Conservation (phyloP, 805 yeast species). For the Saturnispora hagleri region DNA sequence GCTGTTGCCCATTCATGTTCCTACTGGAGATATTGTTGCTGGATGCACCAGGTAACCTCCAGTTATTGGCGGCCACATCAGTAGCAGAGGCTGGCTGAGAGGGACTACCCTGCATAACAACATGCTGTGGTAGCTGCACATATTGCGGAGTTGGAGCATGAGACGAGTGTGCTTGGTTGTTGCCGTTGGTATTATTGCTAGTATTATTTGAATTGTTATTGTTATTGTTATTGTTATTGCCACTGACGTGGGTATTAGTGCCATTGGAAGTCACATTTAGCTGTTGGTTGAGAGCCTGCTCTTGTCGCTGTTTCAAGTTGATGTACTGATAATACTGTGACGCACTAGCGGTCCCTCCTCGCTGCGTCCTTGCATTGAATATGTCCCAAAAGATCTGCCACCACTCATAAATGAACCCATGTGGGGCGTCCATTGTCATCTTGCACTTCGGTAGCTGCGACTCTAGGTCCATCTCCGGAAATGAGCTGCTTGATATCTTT, state of each 20-base stretch:
- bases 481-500: constrained; percentile 3
- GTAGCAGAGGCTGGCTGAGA: constrained; percentile 10
- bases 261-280: neutral
- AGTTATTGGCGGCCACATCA: constrained; percentile 6
- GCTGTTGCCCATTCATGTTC: neutral
- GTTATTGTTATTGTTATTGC: constrained; percentile 10
- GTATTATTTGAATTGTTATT: constrained; percentile 7
- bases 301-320: constrained; percentile 49
- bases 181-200: constrained; percentile 11
- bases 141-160: constrained; percentile 8
- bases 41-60: constrained; percentile 6
- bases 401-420: constrained; percentile 87
- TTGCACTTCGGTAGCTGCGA: constrained; percentile 38
- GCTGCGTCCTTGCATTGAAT: constrained; percentile 67
- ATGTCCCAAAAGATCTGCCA: constrained; percentile 96
- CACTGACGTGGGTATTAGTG: constrained; percentile 3
- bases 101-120: constrained; percentile 18
- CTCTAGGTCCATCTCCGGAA: neutral
- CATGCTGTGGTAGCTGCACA: constrained; percentile 20
- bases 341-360: constrained; percentile 55
- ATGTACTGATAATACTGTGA: constrained; percentile 64
- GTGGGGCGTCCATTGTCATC: constrained; percentile 71
- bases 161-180: constrained; percentile 8
- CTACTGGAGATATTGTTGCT: neutral
- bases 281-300: constrained; percentile 20